phyloP scores from a whole-genome alignment of 2,329 filamentous ascomycete genomes.

The Aureobasidium sp. region DNA sequence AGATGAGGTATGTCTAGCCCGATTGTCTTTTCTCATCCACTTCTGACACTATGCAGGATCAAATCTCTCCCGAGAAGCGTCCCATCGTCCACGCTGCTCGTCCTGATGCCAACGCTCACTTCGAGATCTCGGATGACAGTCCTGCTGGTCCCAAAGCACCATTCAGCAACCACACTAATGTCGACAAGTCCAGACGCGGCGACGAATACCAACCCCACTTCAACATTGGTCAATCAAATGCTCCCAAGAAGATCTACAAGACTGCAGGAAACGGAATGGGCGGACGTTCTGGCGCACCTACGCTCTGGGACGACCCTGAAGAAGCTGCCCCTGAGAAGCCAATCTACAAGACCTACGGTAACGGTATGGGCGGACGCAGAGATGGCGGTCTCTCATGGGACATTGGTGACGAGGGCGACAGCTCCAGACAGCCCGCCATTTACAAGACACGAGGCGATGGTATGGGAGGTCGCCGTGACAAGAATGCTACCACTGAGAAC shows the following conservation, averaged over 20 bases:
- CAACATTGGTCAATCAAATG: slow-evolving; percentile 55
- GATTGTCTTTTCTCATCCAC: slow-evolving; percentile 8
- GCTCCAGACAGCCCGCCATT: slow-evolving; percentile 21
- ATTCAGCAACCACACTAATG: slow-evolving; percentile 25
- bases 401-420: slow-evolving; percentile 13
- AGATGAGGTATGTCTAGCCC: slow-evolving; percentile 41
- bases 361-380: slow-evolving; percentile 50
- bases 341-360: slow-evolving; percentile 29
- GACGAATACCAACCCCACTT: slow-evolving; percentile 76
- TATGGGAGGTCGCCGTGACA: slow-evolving; percentile 42
- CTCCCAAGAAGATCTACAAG: slow-evolving; percentile 27
- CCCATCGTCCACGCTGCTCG: slow-evolving; percentile 58
- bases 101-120: slow-evolving; percentile 73
- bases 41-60: slow-evolving; percentile 33
- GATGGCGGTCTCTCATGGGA: slow-evolving; percentile 4
- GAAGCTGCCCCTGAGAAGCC: slow-evolving; percentile 13
- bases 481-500: slow-evolving; percentile 5
- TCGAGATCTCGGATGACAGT: slow-evolving; percentile 70
- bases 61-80: slow-evolving; percentile 50
- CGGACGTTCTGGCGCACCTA: slow-evolving; percentile 43
- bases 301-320: slow-evolving; percentile 44
- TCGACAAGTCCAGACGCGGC: slow-evolving; percentile 59
- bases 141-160: slow-evolving; percentile 33
- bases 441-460: slow-evolving; percentile 37
- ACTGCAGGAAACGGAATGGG: slow-evolving; percentile 51